Conservation (phyloP, 768 basidiomycete genomes). For the Kwoniella newhampshirensis region DNA sequence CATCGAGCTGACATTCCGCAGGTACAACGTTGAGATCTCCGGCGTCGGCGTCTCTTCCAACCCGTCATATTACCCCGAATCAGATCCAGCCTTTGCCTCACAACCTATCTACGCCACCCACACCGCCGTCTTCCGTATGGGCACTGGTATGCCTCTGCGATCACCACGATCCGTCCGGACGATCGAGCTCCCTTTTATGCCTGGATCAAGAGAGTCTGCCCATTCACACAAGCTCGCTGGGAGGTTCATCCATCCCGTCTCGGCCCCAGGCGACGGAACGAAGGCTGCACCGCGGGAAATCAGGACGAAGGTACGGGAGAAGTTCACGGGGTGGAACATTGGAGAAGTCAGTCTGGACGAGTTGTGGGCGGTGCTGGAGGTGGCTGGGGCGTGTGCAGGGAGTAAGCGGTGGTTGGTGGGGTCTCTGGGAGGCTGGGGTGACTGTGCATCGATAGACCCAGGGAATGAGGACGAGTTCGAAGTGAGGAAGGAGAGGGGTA, state of each 20-base stretch:
- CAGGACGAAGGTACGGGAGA: conserved; percentile 27
- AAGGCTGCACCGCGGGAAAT: conserved; percentile 21
- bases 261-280: conserved; percentile 23
- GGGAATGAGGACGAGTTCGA: conserved; percentile 18
- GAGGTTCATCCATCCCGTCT: conserved; percentile 24
- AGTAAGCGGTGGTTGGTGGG: conserved; percentile 43
- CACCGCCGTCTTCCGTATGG: conserved; percentile 50
- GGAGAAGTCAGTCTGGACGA: conserved; percentile 40
- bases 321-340: conserved; percentile 36
- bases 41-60: conserved; percentile 49
- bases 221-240: conserved; percentile 42
- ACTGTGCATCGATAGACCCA: conserved; percentile 23
- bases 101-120: conserved; percentile 51
- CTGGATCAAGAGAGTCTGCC: conserved; percentile 36
- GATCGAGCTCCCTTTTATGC: conserved; percentile 49
- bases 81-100: conserved; percentile 28
- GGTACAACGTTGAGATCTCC: conserved; percentile 46
- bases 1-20: conserved; percentile 8
- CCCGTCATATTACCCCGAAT: conserved; percentile 43
- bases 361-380: conserved; percentile 40
- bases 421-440: conserved; percentile 46
- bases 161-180: conserved; percentile 51
- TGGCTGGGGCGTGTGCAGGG: conserved; percentile 39
- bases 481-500: conserved; percentile 30
- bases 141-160: conserved; percentile 35